These are phyloP conservation scores for Corinectria fuckeliana DNA, from an alignment of 2,329 filamentous ascomycete genomes.

Conservation along the genomic window DNA sequence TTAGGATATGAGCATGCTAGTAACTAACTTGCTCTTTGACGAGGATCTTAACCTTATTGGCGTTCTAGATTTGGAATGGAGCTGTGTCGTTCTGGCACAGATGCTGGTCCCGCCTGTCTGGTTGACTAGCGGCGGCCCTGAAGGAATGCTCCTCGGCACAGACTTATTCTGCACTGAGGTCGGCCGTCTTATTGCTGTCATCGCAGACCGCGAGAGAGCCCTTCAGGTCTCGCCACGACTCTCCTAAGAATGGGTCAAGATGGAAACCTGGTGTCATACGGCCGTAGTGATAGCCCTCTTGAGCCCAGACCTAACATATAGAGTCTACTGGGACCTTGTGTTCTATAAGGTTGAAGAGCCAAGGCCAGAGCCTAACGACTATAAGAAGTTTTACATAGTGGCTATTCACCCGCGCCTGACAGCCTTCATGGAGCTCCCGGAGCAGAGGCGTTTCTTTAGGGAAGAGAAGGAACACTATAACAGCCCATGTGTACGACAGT, in stretches of 20 bases:
- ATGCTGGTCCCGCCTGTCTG: not conserved
- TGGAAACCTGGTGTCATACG: constrained; percentile 1
- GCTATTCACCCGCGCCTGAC: not conserved
- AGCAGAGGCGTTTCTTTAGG: constrained; percentile 1
- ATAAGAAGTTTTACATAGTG: not conserved
- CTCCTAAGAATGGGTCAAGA: constrained; percentile 1
- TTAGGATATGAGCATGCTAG: not conserved
- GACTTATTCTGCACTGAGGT: not conserved
- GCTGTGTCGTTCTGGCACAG: not conserved
- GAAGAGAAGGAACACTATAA: not conserved
- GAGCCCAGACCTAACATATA: not conserved
- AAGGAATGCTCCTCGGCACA: not conserved
- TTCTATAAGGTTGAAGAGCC: not conserved
- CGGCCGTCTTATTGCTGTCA: not conserved
- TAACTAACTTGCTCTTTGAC: not conserved
- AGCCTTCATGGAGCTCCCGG: constrained; percentile 1
- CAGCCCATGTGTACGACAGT: not conserved
- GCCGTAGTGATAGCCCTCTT: not conserved
- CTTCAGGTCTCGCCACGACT: not conserved
- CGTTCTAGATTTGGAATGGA: constrained; percentile 4
- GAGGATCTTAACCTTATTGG: not conserved
- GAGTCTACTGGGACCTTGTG: not conserved
- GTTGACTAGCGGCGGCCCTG: not conserved
- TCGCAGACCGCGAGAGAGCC: not conserved
- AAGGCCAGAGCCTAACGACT: not conserved